A percentile compares a stretch with the other conserved stretches of the same genome.
These are phyloP conservation scores for Melianthus villosus DNA, from an alignment of 441 rosid genomes.

Conservation along the genomic window DNA sequence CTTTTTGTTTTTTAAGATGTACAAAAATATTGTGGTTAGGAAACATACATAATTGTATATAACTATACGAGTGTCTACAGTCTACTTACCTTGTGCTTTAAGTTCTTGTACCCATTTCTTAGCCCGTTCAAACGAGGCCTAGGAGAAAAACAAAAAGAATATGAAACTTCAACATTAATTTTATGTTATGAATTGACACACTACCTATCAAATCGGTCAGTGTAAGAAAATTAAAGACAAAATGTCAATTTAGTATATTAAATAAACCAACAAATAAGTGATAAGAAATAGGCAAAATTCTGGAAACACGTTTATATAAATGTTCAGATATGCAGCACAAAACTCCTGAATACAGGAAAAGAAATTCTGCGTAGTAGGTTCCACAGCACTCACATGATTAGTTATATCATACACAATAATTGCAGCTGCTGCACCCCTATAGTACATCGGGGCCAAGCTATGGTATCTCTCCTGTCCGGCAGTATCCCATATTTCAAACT, in stretches of 20 bases:
- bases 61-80: neutral
- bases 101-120: slow-evolving; percentile 96
- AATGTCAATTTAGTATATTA: too few relatives aligned
- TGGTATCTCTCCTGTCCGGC: slow-evolving; percentile 97
- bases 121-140: slow-evolving; percentile 91
- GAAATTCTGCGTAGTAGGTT: neutral
- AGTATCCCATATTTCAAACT: slow-evolving; percentile 98
- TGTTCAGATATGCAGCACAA: too few relatives aligned
- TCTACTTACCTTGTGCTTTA: slow-evolving; percentile 67
- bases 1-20: too few relatives aligned
- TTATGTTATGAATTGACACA: too few relatives aligned
- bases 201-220: too few relatives aligned
- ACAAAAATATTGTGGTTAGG: too few relatives aligned
- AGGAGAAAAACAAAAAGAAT: slow-evolving; percentile 1
- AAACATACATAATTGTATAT: neutral
- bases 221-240: too few relatives aligned
- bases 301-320: too few relatives aligned
- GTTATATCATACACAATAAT: slow-evolving; percentile 77
- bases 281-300: too few relatives aligned
- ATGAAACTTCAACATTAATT: too few relatives aligned
- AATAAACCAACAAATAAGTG: too few relatives aligned
- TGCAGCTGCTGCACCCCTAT: slow-evolving; percentile 92
- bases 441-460: slow-evolving; percentile 98
- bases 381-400: slow-evolving; percentile 49
- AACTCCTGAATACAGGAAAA: too few relatives aligned